Conservation (phyloP, 2,329 filamentous ascomycete genomes). For the Aureobasidium sp. region DNA sequence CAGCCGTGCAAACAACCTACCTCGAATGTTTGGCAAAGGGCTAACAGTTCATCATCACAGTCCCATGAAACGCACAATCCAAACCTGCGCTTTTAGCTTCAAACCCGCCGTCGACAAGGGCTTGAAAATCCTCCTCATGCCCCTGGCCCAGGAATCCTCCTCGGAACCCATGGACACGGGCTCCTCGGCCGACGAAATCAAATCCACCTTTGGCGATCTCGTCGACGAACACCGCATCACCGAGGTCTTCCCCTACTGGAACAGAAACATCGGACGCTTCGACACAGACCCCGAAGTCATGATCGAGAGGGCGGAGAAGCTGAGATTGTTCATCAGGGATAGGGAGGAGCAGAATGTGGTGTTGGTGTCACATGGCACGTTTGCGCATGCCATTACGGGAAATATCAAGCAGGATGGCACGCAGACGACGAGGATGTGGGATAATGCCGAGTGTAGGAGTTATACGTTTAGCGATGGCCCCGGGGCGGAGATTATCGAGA, state of each 20-base stretch:
- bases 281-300: conserved; percentile 43
- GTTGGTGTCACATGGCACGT: conserved; percentile 72
- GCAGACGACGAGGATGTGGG: background rate
- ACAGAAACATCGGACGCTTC: conserved; percentile 50
- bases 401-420: conserved; percentile 54
- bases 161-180: conserved; percentile 69
- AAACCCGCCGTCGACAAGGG: conserved; percentile 43
- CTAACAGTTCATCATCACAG: background rate
- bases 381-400: conserved; percentile 75
- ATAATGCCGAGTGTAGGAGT: conserved; percentile 25
- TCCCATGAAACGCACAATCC: conserved; percentile 69
- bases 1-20: too few species aligned
- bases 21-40: background rate
- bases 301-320: conserved; percentile 50
- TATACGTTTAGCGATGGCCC: background rate
- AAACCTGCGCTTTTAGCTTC: conserved; percentile 67
- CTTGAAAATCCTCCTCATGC: conserved; percentile 54
- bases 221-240: conserved; percentile 57
- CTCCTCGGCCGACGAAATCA: conserved; percentile 45
- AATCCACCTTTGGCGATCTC: conserved; percentile 51
- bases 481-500: background rate
- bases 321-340: conserved; percentile 47
- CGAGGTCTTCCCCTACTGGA: conserved; percentile 46
- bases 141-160: conserved; percentile 70
- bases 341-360: conserved; percentile 57